Evolutionary conservation across 2,329 filamentous ascomycete species (phyloP), one percentile per base, ranked within the genome.

Genomic region (Colletotrichum falcatum): DNA sequence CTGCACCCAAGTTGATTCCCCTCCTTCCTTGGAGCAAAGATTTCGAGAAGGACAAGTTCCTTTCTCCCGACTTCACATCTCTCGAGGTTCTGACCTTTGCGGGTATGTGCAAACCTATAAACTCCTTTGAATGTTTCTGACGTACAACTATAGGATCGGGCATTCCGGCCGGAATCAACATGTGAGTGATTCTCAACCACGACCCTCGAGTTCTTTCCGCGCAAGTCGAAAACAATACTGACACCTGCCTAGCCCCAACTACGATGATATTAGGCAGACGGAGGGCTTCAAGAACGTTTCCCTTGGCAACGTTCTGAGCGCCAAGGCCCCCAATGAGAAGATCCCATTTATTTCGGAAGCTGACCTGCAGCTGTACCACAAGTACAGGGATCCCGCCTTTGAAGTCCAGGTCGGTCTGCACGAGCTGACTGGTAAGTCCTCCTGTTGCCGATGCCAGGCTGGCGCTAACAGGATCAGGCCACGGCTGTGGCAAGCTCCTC

Each of bases 321-420:
- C 96, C 18, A 97, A 97, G 83, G 92, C 94, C 0, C 94, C 95
- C 0, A 92, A 97, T 76, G 95, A 98, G 84, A 92, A 93, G 74
- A 92, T 97, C 35, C 95, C 95, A 0, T 97, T 98, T 82, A 94
- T 99, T 77, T 87, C 90, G 18, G 89, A 93, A 2, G 86, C 88
- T 54, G 95, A 98, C 76, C 86, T 96, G 28, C 88, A 89, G 2
- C 79, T 97, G 5, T 98, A 92, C 81, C 88, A 92, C 75, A 92
- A 92, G 78, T 94, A 94, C 81, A 92, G 94, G 14, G 95, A 98
- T 76, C 88, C 89, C 8, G 91, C 95, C 0, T 98, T 98, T 76
- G 95, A 98, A 81, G 94, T 98, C 2, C 95, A 98, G 82, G 95
- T 99, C 59, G 95, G 95, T 30, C 91, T 98, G 26, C 95, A 98